A percentile compares a stretch with the other conserved stretches of the same genome.
Conservation (phyloP, 345 rosid species). For the Hibiscus tridactylites region DNA sequence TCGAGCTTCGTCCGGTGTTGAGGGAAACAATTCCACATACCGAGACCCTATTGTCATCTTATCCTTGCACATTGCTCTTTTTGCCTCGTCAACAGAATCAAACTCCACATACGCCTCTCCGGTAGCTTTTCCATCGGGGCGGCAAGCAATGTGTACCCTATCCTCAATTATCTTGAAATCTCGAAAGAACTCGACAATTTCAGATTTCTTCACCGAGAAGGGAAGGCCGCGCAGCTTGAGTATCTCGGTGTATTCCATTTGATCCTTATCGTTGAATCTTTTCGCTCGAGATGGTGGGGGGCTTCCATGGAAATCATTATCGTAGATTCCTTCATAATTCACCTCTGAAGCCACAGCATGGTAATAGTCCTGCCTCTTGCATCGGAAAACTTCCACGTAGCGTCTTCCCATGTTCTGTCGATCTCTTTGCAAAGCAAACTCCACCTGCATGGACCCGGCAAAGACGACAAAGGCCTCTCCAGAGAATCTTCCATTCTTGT, state of each 20-base stretch:
- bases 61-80: constrained; percentile 78
- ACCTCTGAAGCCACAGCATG: constrained; percentile 80
- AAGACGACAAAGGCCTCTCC: constrained; percentile 90
- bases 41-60: constrained; percentile 86
- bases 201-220: constrained; percentile 59
- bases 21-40: constrained; percentile 81
- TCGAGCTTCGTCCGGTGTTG: constrained; percentile 74
- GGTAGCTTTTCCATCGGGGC: constrained; percentile 90
- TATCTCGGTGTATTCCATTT: constrained; percentile 69
- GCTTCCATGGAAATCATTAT: constrained; percentile 53
- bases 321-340: constrained; percentile 67
- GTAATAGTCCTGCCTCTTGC: constrained; percentile 78
- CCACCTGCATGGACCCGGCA: constrained; percentile 70
- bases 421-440: constrained; percentile 82
- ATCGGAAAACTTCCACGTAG: constrained; percentile 86
- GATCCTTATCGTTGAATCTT: constrained; percentile 61
- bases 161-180: constrained; percentile 56
- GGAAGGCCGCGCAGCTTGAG: constrained; percentile 93
- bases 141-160: constrained; percentile 67
- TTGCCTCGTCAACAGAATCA: constrained; percentile 66
- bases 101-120: constrained; percentile 92
- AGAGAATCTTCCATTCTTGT: constrained; percentile 68
- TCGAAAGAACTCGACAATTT: constrained; percentile 59
- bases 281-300: constrained; percentile 67
- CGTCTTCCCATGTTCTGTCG: constrained; percentile 84